A percentile compares a stretch with the other conserved stretches of the same genome.
Conservation (phyloP, 2,329 filamentous ascomycete genomes). For the Nemania abortiva region DNA sequence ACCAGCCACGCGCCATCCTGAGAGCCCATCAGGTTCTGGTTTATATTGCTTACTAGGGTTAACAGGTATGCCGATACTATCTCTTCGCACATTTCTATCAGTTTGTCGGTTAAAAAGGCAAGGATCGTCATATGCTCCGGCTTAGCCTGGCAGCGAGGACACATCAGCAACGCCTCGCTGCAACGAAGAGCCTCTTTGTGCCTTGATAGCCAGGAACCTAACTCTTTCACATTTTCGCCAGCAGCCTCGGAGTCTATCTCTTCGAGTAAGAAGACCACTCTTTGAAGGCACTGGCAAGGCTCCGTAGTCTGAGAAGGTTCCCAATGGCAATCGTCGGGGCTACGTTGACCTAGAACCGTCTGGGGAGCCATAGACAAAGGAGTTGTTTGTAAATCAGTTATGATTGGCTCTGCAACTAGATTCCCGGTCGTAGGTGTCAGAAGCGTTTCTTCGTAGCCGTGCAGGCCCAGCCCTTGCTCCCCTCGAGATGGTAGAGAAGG, state of each 20-base stretch:
- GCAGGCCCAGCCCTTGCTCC: not conserved
- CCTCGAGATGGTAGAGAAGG: constrained; percentile 7
- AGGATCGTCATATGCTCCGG: constrained; percentile 30
- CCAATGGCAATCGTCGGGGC: constrained; percentile 10
- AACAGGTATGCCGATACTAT: constrained; percentile 21
- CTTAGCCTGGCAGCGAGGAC: constrained; percentile 26
- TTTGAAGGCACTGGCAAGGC: constrained; percentile 29
- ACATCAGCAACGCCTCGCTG: constrained; percentile 29
- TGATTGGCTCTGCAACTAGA: not conserved
- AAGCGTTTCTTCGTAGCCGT: constrained; percentile 16
- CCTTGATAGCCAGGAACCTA: constrained; percentile 28
- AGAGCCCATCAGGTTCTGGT: not conserved
- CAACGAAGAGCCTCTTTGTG: constrained; percentile 34
- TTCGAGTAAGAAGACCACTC: constrained; percentile 25
- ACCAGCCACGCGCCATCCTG: constrained; percentile 22
- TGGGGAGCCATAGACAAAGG: not conserved
- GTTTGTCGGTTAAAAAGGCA: constrained; percentile 22
- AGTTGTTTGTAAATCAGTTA: constrained; percentile 16
- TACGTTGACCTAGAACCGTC: not conserved
- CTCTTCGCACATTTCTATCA: constrained; percentile 28
- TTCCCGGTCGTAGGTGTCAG: constrained; percentile 12
- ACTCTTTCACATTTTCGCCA: constrained; percentile 12
- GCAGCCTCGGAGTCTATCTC: constrained; percentile 22
- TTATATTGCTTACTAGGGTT: not conserved
- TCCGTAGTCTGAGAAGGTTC: constrained; percentile 3